Conservation (phyloP, 2,329 filamentous ascomycete genomes). For the Cadophora malorum region DNA sequence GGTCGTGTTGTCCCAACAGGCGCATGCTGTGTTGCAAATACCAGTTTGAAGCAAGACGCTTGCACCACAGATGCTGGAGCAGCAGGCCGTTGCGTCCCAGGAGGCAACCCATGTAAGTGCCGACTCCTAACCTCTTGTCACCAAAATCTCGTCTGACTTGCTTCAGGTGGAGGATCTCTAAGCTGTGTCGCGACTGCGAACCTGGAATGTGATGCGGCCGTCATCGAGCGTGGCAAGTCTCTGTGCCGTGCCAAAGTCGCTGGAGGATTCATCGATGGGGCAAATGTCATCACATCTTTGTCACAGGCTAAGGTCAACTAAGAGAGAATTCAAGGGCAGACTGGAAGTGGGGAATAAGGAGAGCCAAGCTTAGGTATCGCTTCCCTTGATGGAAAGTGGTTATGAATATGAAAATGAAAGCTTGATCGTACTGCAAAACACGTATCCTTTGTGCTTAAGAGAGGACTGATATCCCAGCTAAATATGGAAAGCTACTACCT, state of each 20-base stretch:
- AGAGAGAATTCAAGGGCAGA: not conserved
- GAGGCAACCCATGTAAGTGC: conserved; percentile 21
- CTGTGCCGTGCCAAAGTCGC: conserved; percentile 22
- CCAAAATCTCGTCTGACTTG: not conserved
- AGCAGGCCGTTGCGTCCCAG: conserved; percentile 21
- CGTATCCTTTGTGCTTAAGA: not conserved
- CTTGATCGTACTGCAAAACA: conserved; percentile 1
- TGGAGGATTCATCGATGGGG: conserved; percentile 21
- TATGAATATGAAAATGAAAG: not conserved
- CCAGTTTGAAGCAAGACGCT: conserved; percentile 22
- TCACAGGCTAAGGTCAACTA: conserved; percentile 25
- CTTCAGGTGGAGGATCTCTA: conserved; percentile 18
- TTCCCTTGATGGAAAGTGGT: conserved; percentile 11
- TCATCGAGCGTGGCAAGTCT: conserved; percentile 24
- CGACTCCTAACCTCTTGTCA: not conserved
- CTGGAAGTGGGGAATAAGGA: not conserved
- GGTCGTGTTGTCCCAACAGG: conserved; percentile 3
- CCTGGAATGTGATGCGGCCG: conserved; percentile 19
- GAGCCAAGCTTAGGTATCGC: not conserved
- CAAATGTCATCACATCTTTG: conserved; percentile 22
- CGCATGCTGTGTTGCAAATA: conserved; percentile 22
- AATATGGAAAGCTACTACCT: too few species aligned
- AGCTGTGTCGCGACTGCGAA: conserved; percentile 21
- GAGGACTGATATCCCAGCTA: not conserved
- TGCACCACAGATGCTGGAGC: conserved; percentile 21